Evolutionary conservation across 1,284 basidiomycete genomes (phyloP).

Genomic region (Blastosporella zonata): DNA sequence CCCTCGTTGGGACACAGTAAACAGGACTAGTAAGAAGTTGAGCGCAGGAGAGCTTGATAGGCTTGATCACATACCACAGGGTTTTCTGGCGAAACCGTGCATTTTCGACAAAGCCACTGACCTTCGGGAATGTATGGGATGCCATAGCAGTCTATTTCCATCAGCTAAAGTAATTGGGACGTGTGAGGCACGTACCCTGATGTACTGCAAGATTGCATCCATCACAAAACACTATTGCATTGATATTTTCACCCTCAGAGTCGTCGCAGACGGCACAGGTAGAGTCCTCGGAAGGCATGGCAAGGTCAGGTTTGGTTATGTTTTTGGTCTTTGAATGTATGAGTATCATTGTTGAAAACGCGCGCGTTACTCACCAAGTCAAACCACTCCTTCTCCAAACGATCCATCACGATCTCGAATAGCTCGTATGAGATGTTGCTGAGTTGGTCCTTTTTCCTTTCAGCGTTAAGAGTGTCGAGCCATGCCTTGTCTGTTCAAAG

Average conservation of each 20-base stretch:
- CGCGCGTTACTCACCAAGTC: constrained; percentile 65
- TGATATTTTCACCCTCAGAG: constrained; percentile 97
- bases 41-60: constrained; percentile 1
- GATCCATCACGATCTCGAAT: constrained; percentile 97
- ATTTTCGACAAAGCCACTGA: constrained; percentile 98
- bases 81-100: constrained; percentile 95
- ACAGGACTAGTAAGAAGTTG: constrained; percentile 67
- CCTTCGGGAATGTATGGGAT: constrained; percentile 99
- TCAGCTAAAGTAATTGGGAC: not conserved
- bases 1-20: constrained; percentile 95
- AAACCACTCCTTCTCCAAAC: constrained; percentile 99
- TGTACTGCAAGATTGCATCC: constrained; percentile 99
- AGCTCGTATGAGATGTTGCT: constrained; percentile 79
- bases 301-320: constrained; percentile 81
- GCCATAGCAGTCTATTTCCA: constrained; percentile 87
- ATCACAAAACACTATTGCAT: constrained; percentile 99
- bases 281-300: constrained; percentile 87
- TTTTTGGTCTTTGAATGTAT: constrained; percentile 70
- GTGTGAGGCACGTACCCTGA: constrained; percentile 63
- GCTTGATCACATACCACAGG: constrained; percentile 70
- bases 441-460: constrained; percentile 77
- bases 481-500: constrained; percentile 81
- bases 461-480: constrained; percentile 84
- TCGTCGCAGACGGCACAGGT: constrained; percentile 98
- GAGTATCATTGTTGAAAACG: not conserved